Conservation (phyloP, 2,329 filamentous ascomycete species). For the Davidsoniella virescens region DNA sequence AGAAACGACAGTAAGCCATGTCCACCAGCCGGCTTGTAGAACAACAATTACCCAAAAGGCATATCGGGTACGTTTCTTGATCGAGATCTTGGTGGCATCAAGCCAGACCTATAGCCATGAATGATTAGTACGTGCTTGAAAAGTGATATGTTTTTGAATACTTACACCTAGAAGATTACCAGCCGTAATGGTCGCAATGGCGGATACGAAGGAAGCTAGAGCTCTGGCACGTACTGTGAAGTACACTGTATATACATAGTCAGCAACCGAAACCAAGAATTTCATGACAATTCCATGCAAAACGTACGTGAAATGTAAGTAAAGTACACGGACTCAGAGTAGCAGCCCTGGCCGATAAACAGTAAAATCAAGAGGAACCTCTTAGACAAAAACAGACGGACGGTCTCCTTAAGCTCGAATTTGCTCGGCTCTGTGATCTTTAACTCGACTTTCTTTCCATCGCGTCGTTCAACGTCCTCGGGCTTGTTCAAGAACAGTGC, state of each 20-base stretch:
- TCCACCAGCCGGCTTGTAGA: slow-evolving; percentile 54
- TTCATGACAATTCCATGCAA: not conserved
- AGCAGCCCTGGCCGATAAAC: slow-evolving; percentile 55
- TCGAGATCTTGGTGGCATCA: slow-evolving; percentile 37
- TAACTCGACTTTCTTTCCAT: slow-evolving; percentile 45
- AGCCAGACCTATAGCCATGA: slow-evolving; percentile 27
- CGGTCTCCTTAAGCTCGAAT: slow-evolving; percentile 43
- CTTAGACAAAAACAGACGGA: slow-evolving; percentile 40
- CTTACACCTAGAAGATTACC: slow-evolving; percentile 46
- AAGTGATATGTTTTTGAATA: slow-evolving; percentile 18
- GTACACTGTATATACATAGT: slow-evolving; percentile 31
- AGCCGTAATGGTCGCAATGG: slow-evolving; percentile 46
- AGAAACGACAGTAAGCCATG: slow-evolving; percentile 51
- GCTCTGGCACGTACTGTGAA: slow-evolving; percentile 54
- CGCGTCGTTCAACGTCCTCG: slow-evolving; percentile 43
- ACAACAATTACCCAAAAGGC: slow-evolving; percentile 38
- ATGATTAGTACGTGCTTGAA: slow-evolving; percentile 16
- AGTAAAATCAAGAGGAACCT: slow-evolving; percentile 48
- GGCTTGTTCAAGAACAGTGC: slow-evolving; percentile 47
- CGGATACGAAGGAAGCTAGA: slow-evolving; percentile 53
- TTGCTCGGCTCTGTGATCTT: slow-evolving; percentile 38
- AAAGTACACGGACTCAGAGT: slow-evolving; percentile 55
- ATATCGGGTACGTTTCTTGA: slow-evolving; percentile 36
- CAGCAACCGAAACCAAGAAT: not conserved
- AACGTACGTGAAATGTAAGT: slow-evolving; percentile 40